Base-by-base conservation (phyloP, 352 stramenopile genomes). In the Globisporangium iwayamae region DNA sequence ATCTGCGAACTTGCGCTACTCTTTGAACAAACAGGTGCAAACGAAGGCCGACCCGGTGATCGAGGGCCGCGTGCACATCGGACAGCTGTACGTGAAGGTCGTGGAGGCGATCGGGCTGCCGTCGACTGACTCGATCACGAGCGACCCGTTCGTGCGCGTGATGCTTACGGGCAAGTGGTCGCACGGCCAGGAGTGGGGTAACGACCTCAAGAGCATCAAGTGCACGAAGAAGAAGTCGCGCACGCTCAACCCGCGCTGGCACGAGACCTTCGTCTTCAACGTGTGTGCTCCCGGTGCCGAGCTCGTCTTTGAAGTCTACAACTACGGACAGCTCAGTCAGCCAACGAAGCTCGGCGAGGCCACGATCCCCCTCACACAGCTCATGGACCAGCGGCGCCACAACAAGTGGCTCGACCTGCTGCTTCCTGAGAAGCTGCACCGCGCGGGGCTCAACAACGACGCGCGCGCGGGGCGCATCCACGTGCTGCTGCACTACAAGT, bases 231-330 rank as follows among this genome's bases (percentile, higher is more conserved):
- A 91, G 51, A 94, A 93, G 69, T 92, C 82, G 34, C 83, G 85
- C 46, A 94, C 85, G 46, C 74, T 94, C 32, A 94, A 94, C 57
- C 85, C 85, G 32, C 85, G 85, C 30, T 94, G 85, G 85, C 85
- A 94, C 60, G 85, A 94, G 62, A 94, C 82, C 10, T 94, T 94
- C 51, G 85, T 94, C 45, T 94, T 93, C 69, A 94, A 94, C 62
- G 85, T 94, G 36, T 94, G 83, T 54, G 85, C 85, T 4, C 85
- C 85, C 4, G 85, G 85, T n/a, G 85, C 85, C 0, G 83, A 93
- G 63, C 67, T 94, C 34, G 71, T 93, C 38, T 79, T 94, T 34
- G 85, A 94, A 56, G 83, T 94, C 53, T 94, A 91, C 72, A 94
- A 94, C 68, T 85, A 90, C 51, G 85, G 85, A 0, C 85, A 94